Evolutionary conservation across 495 filamentous ascomycete genomes (phyloP), one percentile per base, ranked within the genome.

Genomic region (Annulohypoxylon maeteangense): DNA sequence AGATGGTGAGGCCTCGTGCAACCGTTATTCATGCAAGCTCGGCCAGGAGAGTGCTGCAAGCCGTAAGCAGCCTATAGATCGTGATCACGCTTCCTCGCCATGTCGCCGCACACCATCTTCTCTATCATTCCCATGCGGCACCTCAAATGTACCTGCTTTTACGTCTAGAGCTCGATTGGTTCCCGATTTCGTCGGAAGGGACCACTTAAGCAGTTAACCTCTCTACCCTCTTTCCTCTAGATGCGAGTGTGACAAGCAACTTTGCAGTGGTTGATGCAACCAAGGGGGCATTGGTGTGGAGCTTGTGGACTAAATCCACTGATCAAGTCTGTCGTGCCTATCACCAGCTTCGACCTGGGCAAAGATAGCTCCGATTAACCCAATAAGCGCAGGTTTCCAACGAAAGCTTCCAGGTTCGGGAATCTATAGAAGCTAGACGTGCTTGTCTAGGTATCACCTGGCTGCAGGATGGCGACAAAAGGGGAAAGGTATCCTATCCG

Each of bases 1-100:
- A 72, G 71, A 76, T 74, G 70, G 38, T 70, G 54, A 70, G 73
- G 71, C 74, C 75, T 72, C 73, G 75, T 78, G 75, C 74, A 58
- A 75, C 74, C 42, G 60, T 59, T 47, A 59, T 68, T 56, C 70
- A 65, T 72, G 67, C 70, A 69, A 67, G 61, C 63, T 53, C 44
- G 38, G 32, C 48, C 58, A 71, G 32, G 54, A 63, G 65, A 68
- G 38, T 34, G 29, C 45, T 40, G 53, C 36, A 38, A 58, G 71
- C 67, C 47, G 67, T 66, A 58, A 59, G 57, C 57, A 34, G 32
- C 66, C 25, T 57, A 63, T 59, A 56, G 65, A 66, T 68, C 61
- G 70, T 73, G 70, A 73, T 73, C 70, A 73, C 56, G 70, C 65
- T 27, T 62, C 56, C 27, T 70, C 25, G 18, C 62, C n/a, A 42